Base-by-base conservation (phyloP, 257 asterid genomes). In the Craterostigma plantagineum region DNA sequence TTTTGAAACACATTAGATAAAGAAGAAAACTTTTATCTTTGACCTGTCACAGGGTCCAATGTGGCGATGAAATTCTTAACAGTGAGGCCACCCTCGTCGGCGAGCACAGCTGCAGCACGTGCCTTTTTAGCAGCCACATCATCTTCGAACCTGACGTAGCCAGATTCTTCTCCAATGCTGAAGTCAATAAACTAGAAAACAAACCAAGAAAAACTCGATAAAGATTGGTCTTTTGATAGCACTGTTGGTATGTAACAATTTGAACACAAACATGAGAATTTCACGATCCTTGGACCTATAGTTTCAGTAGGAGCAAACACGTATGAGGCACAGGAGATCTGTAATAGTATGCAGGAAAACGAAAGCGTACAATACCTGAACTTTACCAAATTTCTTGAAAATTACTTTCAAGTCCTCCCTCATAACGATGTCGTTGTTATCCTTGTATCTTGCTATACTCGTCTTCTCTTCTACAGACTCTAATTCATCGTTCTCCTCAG, bases 21-120 rank as follows among this genome's bases (percentile, higher is more conserved):
- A 14, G 16, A 41, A 8, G n/a, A n/a, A n/a, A n/a, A n/a, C n/a
- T n/a, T n/a, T n/a, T n/a, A n/a, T n/a, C n/a, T 8, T 33, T 9
- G 23, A 90, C 99, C 99, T 48, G 92, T 72, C 15, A 90, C 78
- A 10, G 95, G 92, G 47, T 90, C 95, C 33, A 90, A 66, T 45
- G 35, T 57, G 48, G 91, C 91, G 10, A 90, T 48, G 58, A 61
- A 90, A 57, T 83, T 90, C 52, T 90, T 90, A 62, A 90, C 94
- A 0, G 47, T 15, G 30, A 90, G 66, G 45, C 99, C 99, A 58
- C 94, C 92, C 55, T 83, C 83, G 54, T 70, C 81, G 5, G 92
- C 57, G 51, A 83, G 84, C 35, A 63, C 91, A 56, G 92, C 95
- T 57, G 92, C 94, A 40, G 95, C 92, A 55, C 91, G 91, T 42